phyloP scores from a whole-genome alignment of 805 yeast species.

The Lipomyces kockii region DNA sequence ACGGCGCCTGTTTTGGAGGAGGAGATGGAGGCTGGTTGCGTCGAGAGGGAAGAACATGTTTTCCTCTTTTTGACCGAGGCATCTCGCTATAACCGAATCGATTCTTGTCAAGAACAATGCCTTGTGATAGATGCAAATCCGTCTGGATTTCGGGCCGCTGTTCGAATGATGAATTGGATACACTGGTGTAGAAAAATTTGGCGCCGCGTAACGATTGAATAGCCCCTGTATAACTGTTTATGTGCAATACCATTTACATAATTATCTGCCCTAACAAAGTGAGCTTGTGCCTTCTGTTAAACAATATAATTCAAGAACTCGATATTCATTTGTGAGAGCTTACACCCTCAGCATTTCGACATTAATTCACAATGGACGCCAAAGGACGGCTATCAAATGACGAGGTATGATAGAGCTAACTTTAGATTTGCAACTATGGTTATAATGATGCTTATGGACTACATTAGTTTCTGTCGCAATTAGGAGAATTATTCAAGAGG shows the following conservation, averaged over 20 bases:
- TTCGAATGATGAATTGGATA: too few relatives aligned
- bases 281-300: too few relatives aligned
- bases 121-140: not conserved
- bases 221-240: constrained; percentile 4
- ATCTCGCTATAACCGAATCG: constrained; percentile 1
- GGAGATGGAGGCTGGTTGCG: constrained; percentile 8
- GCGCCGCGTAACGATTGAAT: not conserved
- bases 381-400: constrained; percentile 28
- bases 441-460: not conserved
- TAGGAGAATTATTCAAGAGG: constrained; percentile 40
- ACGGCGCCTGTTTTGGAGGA: not conserved
- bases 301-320: too few relatives aligned
- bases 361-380: constrained; percentile 15
- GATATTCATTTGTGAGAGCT: not conserved
- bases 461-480: constrained; percentile 41
- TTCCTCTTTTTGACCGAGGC: constrained; percentile 14
- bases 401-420: constrained; percentile 21
- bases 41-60: constrained; percentile 32
- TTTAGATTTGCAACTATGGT: not conserved
- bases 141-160: too few relatives aligned
- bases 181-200: not conserved
- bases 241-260: not conserved
- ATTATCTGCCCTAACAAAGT: too few relatives aligned
- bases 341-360: not conserved
- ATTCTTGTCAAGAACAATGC: not conserved